Evolutionary conservation across 331 rosid genomes (phyloP), one percentile per base, ranked within the genome.

Genomic region (Cydonia oblonga): DNA sequence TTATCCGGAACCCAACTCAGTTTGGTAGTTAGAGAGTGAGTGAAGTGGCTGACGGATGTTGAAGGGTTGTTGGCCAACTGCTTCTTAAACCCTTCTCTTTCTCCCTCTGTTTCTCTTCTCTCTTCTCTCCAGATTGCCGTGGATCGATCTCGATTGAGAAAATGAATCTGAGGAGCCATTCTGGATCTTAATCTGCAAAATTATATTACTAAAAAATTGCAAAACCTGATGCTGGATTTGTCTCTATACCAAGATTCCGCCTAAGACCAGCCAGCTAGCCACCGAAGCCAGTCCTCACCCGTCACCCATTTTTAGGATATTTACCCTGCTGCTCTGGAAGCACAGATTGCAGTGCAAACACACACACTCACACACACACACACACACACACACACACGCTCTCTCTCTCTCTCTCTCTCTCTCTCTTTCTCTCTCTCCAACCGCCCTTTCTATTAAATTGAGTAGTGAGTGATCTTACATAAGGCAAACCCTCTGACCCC

Each of bases 41-140:
- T 22, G 16, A 57, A 22, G 62, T 23, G 18, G 13, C 7, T 29
- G 56, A 30, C 28, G 33, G 46, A 52, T 66, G 61, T 78, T 72
- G 82, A 78, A 78, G 60, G 78, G 78, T 72, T 35, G 82, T 66
- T 78, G 74, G 58, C 33, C 46, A 26, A 24, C n/a, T 66, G 56
- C 70, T 71, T 62, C 69, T 62, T 12, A 33, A 30, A 29, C 57
- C 29, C 14, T 14, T 25, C 57, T 25, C 53, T 5, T 46, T 52
- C 2, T 68, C 29, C 5, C 40, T 44, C 61, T 53, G 23, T 49
- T 10, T 40, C 29, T 35, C 69, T 49, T n/a, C 58, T 52, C 12
- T 52, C 5, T 16, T 16, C 54, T 52, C 58, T 53, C 58, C 3
- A 3, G 9, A n/a, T n/a, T 53, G 23, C 24, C 23, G 57, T 7